Conservation (phyloP, 1,139 yeast species). For the Geotrichum cucujoidarum region DNA sequence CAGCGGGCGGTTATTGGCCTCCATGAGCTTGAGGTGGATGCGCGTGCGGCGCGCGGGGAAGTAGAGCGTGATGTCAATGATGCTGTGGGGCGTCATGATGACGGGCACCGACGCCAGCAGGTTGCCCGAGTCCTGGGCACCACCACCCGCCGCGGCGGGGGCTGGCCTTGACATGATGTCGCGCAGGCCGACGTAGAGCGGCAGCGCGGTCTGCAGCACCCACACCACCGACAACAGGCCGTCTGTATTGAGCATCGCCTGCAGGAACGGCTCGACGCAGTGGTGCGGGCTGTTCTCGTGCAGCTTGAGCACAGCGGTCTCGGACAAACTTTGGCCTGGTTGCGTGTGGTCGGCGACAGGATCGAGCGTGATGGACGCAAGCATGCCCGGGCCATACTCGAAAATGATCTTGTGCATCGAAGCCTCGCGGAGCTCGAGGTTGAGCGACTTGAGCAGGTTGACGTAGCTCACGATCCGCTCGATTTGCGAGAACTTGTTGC, state of each 20-base stretch:
- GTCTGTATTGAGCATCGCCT: slow-evolving; percentile 25
- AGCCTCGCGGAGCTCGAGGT: slow-evolving; percentile 28
- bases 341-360: not conserved
- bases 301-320: slow-evolving; percentile 21
- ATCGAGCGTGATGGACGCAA: slow-evolving; percentile 22
- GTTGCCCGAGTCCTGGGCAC: slow-evolving; percentile 2
- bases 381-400: slow-evolving; percentile 27
- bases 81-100: slow-evolving; percentile 13
- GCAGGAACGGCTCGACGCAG: slow-evolving; percentile 26
- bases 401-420: slow-evolving; percentile 31
- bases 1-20: slow-evolving; percentile 18
- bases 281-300: slow-evolving; percentile 28
- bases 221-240: slow-evolving; percentile 32
- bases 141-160: not conserved
- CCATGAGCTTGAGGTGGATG: slow-evolving; percentile 14
- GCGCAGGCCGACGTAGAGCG: slow-evolving; percentile 28
- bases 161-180: slow-evolving; percentile 18
- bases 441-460: slow-evolving; percentile 28
- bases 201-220: slow-evolving; percentile 29
- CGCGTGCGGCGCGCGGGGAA: slow-evolving; percentile 10
- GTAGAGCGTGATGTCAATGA: slow-evolving; percentile 14
- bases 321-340: slow-evolving; percentile 12
- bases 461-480: slow-evolving; percentile 33
- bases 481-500: slow-evolving; percentile 27
- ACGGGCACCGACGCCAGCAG: slow-evolving; percentile 19